These are phyloP conservation scores for Phytophthora nicotianae DNA, from an alignment of 352 stramenopile genomes.

Conservation along the genomic window DNA sequence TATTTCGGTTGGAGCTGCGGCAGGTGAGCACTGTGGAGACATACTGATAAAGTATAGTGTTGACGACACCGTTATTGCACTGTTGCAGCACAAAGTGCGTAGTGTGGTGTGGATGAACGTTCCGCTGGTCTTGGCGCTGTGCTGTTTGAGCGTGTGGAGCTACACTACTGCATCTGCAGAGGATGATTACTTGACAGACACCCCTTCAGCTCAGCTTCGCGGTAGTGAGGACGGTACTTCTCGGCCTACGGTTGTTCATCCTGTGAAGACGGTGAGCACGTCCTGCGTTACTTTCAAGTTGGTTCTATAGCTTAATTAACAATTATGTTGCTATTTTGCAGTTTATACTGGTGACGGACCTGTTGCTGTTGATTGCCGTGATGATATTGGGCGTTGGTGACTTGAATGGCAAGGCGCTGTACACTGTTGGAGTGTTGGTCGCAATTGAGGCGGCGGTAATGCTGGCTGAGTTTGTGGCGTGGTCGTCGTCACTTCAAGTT, in stretches of 20 bases:
- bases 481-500: conserved; percentile 40
- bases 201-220: conserved; percentile 20
- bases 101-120: conserved; percentile 44
- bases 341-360: conserved; percentile 57
- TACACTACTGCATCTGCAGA: conserved; percentile 22
- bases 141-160: conserved; percentile 45
- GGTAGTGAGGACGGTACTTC: conserved; percentile 6
- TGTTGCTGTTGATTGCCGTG: conserved; percentile 47
- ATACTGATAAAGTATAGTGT: background rate
- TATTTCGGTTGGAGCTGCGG: conserved; percentile 37
- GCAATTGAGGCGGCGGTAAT: conserved; percentile 48
- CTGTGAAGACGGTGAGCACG: conserved; percentile 37
- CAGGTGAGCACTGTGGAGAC: conserved; percentile 31
- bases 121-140: conserved; percentile 38
- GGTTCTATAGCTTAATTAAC: background rate
- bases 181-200: conserved; percentile 3
- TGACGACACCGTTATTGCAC: background rate
- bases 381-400: conserved; percentile 47
- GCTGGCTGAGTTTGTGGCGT: conserved; percentile 42
- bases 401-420: conserved; percentile 38
- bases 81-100: conserved; percentile 41
- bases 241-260: conserved; percentile 3
- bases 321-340: conserved; percentile 10
- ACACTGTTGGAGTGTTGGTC: conserved; percentile 43
- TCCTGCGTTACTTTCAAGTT: background rate